Evolutionary conservation across 768 basidiomycete genomes (phyloP).

Genomic region (Dentipellis fragilis): DNA sequence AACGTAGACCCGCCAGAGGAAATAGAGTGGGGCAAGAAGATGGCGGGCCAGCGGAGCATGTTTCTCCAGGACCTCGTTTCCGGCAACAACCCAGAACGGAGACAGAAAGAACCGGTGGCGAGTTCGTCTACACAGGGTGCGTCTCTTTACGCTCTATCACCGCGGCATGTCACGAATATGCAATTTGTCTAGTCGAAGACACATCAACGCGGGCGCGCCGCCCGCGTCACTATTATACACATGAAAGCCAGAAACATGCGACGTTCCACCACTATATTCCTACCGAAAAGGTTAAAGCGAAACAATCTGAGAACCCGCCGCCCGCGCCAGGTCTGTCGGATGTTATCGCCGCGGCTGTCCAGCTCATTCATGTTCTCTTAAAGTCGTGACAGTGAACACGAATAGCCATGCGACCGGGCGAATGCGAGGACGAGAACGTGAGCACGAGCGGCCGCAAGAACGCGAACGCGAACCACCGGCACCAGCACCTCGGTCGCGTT

Average conservation of each 20-base stretch:
- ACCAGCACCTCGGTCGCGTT: too few species aligned
- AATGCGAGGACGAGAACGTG: slow-evolving; percentile 6
- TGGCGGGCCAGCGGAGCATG: slow-evolving; percentile 60
- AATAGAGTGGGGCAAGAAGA: slow-evolving; percentile 64
- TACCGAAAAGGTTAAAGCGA: slow-evolving; percentile 8
- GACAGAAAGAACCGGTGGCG: slow-evolving; percentile 18
- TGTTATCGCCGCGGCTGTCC: background rate
- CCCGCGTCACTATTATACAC: slow-evolving; percentile 8
- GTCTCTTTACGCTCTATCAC: background rate
- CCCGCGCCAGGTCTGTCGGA: slow-evolving; percentile 8
- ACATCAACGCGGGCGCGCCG: slow-evolving; percentile 8
- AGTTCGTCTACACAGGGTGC: slow-evolving; percentile 12
- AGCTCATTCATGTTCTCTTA: background rate
- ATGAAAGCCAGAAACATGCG: slow-evolving; percentile 10
- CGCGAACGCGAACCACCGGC: slow-evolving; percentile 11
- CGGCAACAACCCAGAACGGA: slow-evolving; percentile 25
- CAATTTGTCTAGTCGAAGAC: slow-evolving; percentile 2
- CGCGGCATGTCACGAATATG: background rate
- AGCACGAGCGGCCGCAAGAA: slow-evolving; percentile 10
- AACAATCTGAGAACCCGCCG: background rate
- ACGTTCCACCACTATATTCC: slow-evolving; percentile 17
- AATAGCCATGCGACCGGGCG: slow-evolving; percentile 1
- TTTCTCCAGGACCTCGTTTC: slow-evolving; percentile 66
- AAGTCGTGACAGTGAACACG: slow-evolving; percentile 3
- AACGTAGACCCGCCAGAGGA: slow-evolving; percentile 76